Percentiles rank a stretch among this genome's conserved stretches.
phyloP scores from a whole-genome alignment of 306 rosid genomes.

The Chamaecrista fasciculata region DNA sequence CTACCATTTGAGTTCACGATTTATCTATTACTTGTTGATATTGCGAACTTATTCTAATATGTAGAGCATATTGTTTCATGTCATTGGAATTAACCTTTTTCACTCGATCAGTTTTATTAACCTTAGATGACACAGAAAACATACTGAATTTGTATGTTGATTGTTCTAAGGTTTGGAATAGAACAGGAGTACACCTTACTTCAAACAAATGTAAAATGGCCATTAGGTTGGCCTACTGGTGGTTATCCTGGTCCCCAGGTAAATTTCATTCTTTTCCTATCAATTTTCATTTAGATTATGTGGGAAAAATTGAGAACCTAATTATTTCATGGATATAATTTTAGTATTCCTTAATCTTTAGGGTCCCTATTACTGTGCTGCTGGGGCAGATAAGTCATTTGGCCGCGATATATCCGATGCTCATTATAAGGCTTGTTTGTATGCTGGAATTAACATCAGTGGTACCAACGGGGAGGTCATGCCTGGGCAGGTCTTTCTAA shows the following conservation, averaged over 20 bases:
- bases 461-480: conserved; percentile 99
- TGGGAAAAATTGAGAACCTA: background rate
- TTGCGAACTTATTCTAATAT: conserved; percentile 10
- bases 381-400: conserved; percentile 96
- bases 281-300: conserved; percentile 24
- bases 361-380: conserved; percentile 98
- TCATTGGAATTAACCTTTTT: background rate
- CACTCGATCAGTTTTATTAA: background rate
- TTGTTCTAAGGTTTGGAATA: conserved; percentile 78
- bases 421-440: conserved; percentile 97
- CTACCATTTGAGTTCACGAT: background rate
- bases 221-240: conserved; percentile 97
- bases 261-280: conserved; percentile 19
- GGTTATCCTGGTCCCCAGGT: conserved; percentile 99
- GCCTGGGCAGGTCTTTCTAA: conserved; percentile 93
- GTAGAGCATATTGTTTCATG: background rate
- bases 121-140: conserved; percentile 23
- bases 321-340: background rate
- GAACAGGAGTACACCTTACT: conserved; percentile 99
- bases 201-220: conserved; percentile 90
- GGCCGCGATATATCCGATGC: conserved; percentile 99
- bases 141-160: conserved; percentile 35
- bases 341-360: conserved; percentile 31
- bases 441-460: conserved; percentile 93
- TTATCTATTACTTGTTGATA: background rate